Evolutionary conservation across 2,329 filamentous ascomycete species (phyloP).

Genomic region (Samsoniella hepiali): DNA sequence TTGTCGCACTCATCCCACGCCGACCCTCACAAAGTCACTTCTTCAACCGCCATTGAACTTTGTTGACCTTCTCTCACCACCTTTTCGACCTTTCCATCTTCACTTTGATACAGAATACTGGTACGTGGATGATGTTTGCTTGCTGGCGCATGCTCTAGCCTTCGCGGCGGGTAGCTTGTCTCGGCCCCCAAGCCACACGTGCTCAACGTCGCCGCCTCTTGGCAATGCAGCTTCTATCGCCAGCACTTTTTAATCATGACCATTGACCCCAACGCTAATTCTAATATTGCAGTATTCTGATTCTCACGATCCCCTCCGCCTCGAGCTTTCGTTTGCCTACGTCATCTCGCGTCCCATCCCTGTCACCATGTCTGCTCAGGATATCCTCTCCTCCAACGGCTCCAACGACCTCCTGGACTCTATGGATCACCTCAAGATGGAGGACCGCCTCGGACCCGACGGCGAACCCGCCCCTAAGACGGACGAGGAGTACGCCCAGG

Average conservation of each 20-base stretch:
- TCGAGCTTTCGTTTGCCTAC: constrained; percentile 11
- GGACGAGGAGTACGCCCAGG: constrained; percentile 92
- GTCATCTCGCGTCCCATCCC: constrained; percentile 18
- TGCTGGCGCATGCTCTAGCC: constrained; percentile 1
- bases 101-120: constrained; percentile 8
- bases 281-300: background rate
- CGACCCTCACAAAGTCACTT: constrained; percentile 10
- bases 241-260: background rate
- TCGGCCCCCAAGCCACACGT: constrained; percentile 13
- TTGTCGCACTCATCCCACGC: constrained; percentile 17
- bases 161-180: background rate
- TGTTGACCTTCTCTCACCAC: background rate
- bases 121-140: constrained; percentile 10
- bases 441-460: constrained; percentile 66
- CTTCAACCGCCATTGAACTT: constrained; percentile 29
- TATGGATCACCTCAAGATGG: constrained; percentile 64
- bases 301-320: background rate
- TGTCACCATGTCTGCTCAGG: constrained; percentile 57
- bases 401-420: constrained; percentile 60
- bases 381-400: constrained; percentile 55
- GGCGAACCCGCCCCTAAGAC: constrained; percentile 82
- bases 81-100: background rate
- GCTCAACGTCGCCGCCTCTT: constrained; percentile 6
- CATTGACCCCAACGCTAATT: background rate
- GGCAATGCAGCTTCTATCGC: background rate